Evolutionary conservation across 208 protist species (phyloP), one percentile per base, ranked within the genome.

Genomic region (Leishmania turanica): DNA sequence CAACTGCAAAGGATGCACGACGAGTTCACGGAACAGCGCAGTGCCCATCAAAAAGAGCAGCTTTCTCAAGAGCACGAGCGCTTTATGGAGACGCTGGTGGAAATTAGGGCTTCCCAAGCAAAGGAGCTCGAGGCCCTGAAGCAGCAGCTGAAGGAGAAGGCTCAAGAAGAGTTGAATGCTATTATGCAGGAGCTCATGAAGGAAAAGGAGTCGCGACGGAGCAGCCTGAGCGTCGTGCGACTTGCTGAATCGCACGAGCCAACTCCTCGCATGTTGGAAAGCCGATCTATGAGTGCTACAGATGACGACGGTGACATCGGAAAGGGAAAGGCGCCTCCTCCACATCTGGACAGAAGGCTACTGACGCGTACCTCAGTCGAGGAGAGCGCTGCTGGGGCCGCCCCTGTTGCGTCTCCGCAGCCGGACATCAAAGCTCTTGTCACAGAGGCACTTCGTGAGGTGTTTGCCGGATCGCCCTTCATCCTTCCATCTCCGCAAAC

Each of bases 381-480:
- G 31, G 78, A 82, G 11, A 49, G 45, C 31, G 24, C 70, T 31
- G 47, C 66, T 27, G 66, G 60, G 42, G 68, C n/a, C 8, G 40
- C 68, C 70, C 51, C 54, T 66, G 75, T 40, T 27, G 54, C 68
- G 5, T 62, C 78, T 21, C 42, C 82, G 37, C 82, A 71, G 53
- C 71, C 68, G 42, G 88, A 94, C 77, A 88, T 96, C 51, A 90
- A 92, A 42, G 82, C 84, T 69, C 77, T 90, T 65, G 75, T 96
- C n/a, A 94, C 88, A 19, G 91, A 94, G 62, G 87, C 89, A 53
- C 84, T 96, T 58, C 85, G 88, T 47, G 84, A 91, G 72, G 85
- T 93, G 1, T 93, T 96, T 84, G 78, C 86, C 4, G 89, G 85
- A 40, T 94, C 89, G 37, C 90, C 91, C 2, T 94, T 92, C 76